These are phyloP conservation scores for Massarina eburnea DNA, from an alignment of 2,329 filamentous ascomycete species.

Conservation along the genomic window DNA sequence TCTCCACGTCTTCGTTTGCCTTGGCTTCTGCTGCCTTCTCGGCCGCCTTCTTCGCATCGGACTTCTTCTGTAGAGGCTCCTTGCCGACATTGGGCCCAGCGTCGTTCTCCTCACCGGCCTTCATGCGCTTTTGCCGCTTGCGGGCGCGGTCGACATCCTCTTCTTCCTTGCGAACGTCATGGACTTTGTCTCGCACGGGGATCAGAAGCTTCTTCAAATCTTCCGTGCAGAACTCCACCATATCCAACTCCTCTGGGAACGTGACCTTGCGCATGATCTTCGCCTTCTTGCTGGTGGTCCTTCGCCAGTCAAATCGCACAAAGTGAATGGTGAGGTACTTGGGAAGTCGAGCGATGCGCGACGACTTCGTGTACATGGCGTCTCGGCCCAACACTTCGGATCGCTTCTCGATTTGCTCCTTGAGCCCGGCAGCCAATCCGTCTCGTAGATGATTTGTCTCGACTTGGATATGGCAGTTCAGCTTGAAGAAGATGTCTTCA, in stretches of 20 bases:
- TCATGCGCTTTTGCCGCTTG: conserved; percentile 82
- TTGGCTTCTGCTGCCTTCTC: conserved; percentile 46
- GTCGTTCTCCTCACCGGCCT: conserved; percentile 57
- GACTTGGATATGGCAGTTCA: conserved; percentile 91
- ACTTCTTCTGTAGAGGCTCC: conserved; percentile 53
- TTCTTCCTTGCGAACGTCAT: conserved; percentile 92
- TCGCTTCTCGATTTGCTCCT: conserved; percentile 88
- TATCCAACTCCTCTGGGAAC: conserved; percentile 90
- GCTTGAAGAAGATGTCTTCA: conserved; percentile 81
- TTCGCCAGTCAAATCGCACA: conserved; percentile 97
- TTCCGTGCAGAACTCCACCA: conserved; percentile 93
- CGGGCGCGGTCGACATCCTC: conserved; percentile 87
- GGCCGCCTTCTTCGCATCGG: conserved; percentile 44
- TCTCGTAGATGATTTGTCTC: conserved; percentile 89
- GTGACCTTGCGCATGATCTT: conserved; percentile 99
- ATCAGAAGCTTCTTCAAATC: conserved; percentile 79
- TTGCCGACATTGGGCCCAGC: conserved; percentile 48
- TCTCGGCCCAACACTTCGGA: conserved; percentile 77
- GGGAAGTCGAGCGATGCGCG: conserved; percentile 84
- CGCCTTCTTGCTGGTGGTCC: conserved; percentile 93
- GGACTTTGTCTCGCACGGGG: conserved; percentile 93
- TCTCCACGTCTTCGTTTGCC: conserved; percentile 62
- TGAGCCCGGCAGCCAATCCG: conserved; percentile 78
- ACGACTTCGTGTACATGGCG: conserved; percentile 84
- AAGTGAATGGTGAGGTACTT: conserved; percentile 98